Percentiles rank a stretch among this genome's conserved stretches.
Conservation (phyloP, 2,329 filamentous ascomycete species). For the Fusarium equiseti region DNA sequence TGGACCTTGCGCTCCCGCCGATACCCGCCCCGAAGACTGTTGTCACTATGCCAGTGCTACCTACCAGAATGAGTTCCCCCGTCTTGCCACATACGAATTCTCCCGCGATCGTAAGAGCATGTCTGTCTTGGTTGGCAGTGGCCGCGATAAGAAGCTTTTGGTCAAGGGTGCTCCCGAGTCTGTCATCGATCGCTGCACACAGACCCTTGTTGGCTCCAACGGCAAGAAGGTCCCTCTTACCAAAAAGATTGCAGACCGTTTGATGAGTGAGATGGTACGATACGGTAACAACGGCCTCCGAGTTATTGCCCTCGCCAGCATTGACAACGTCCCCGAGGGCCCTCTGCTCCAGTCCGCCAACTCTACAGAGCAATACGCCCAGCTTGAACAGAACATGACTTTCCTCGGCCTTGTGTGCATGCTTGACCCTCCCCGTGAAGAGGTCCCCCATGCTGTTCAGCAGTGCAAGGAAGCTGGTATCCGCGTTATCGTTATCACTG, state of each 20-base stretch:
- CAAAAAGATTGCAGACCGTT: conserved; percentile 74
- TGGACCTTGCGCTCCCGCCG: conserved; percentile 77
- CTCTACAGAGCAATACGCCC: conserved; percentile 83
- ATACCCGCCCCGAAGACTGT: conserved; percentile 68
- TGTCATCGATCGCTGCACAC: conserved; percentile 90
- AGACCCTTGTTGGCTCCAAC: conserved; percentile 80
- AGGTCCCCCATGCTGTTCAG: conserved; percentile 86
- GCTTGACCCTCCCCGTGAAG: conserved; percentile 94
- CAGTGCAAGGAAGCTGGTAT: conserved; percentile 95
- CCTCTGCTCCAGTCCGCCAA: conserved; percentile 80
- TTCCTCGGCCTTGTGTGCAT: conserved; percentile 94
- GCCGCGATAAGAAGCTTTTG: conserved; percentile 80
- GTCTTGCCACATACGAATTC: conserved; percentile 93
- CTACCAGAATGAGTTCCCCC: conserved; percentile 81
- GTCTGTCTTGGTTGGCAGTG: conserved; percentile 88
- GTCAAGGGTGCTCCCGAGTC: conserved; percentile 98
- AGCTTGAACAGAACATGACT: conserved; percentile 94
- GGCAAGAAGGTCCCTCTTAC: conserved; percentile 82
- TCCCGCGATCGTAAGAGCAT: conserved; percentile 98
- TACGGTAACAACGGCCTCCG: conserved; percentile 94
- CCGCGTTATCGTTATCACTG: conserved; percentile 96
- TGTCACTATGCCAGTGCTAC: conserved; percentile 85
- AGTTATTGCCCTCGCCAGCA: conserved; percentile 90
- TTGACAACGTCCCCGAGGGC: conserved; percentile 80
- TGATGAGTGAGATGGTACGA: conserved; percentile 84